Base-by-base conservation (phyloP, 148 eudicot species). In the Vaccinium myrtillus region DNA sequence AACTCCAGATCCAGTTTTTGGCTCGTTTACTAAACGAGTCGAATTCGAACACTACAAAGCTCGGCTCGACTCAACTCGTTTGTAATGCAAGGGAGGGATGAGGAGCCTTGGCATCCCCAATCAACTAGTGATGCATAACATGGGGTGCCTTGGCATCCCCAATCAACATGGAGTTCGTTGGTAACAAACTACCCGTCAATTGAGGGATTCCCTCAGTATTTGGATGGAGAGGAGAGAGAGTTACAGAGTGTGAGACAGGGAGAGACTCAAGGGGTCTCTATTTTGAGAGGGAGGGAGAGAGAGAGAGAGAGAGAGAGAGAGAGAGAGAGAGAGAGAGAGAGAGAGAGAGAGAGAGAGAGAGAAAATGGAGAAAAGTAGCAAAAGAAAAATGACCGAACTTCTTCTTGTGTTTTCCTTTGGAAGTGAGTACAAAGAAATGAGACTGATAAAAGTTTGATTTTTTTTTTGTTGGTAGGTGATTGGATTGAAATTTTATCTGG, bases 151-250 rank as follows among this genome's bases (percentile, higher is more conserved):
- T 4, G 46, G 46, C 46, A 43, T 4, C 6, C 46, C 46, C 46
- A 43, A 43, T 43, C 6, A 43, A 43, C 46, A 43, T 43, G 6
- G 46, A 43, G 46, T 43, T 43, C 46, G 46, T 43, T 43, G 46
- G 5, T 43, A 43, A 43, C 46, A 43, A 43, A 73, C 79, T 55
- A 14, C 54, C 84, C 84, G 70, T 50, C 12, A 82, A 55, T 32
- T 2, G 2, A 73, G 84, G 79, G 12, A 6, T 51, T 73, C 79
- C 79, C 39, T 13, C 23, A 32, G 75, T 18, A 70, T 32, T 71
- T 69, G 61, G 16, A 16, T 19, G 73, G 82, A 23, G 71, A 49
- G 75, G 70, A 79, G 71, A 78, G 46, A 43, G 46, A 58, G 53
- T 6, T 4, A 58, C 61, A 0, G 4, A 55, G 12, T 3, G 69